Conservation (phyloP, 257 asterid genomes). For the Sherardia arvensis region DNA sequence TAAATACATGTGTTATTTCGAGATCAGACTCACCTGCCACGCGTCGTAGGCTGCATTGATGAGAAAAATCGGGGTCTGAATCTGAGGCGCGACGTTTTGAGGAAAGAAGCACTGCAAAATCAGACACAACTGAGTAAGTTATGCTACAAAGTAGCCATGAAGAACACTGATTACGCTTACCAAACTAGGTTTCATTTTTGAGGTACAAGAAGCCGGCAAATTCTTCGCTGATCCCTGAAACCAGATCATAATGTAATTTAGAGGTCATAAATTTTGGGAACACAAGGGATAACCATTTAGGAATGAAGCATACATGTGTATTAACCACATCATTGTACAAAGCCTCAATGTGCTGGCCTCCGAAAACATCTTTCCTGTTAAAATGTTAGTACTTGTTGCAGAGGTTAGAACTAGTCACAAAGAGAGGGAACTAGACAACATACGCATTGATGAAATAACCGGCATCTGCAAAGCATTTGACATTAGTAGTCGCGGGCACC, state of each 20-base stretch:
- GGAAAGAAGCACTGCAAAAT: constrained; percentile 82
- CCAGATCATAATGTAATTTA: constrained; percentile 5
- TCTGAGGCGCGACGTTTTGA: constrained; percentile 44
- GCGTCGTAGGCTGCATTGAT: constrained; percentile 82
- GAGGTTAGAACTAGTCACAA: no score
- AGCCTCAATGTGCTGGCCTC: constrained; percentile 47
- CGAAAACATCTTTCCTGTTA: constrained; percentile 72
- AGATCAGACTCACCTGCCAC: constrained; percentile 69
- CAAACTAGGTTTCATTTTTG: constrained; percentile 60
- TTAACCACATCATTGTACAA: constrained; percentile 55
- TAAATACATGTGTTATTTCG: background rate
- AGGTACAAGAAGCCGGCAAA: constrained; percentile 52
- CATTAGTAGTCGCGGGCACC: constrained; percentile 48
- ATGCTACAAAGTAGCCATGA: background rate
- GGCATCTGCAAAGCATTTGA: constrained; percentile 91
- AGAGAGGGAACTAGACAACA: constrained; percentile 12
- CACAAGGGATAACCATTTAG: background rate
- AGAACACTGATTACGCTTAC: constrained; percentile 25
- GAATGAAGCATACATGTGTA: constrained; percentile 53
- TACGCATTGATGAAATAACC: constrained; percentile 82
- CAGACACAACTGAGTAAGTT: constrained; percentile 7
- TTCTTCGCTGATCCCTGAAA: constrained; percentile 80
- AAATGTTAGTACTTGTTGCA: background rate
- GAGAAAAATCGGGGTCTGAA: constrained; percentile 65
- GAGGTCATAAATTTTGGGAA: background rate